A percentile compares a stretch with the other conserved stretches of the same genome.
Conservation (phyloP, 139 green algal genomes). For the Chlamydomonas incerta region DNA sequence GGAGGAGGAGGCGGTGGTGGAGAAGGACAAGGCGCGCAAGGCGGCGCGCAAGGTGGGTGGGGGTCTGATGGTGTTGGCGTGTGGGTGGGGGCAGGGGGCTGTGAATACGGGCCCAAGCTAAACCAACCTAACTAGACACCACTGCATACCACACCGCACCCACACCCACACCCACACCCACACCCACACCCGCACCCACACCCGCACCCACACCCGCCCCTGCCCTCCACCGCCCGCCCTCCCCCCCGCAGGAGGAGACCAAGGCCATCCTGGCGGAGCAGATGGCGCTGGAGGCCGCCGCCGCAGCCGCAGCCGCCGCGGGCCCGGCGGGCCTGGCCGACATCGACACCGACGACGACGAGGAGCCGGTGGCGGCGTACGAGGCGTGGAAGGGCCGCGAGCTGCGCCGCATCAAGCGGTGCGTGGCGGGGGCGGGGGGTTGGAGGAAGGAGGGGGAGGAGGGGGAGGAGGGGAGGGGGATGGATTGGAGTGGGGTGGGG, state of each 20-base stretch:
- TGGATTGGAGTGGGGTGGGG: no score
- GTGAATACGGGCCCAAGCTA: no score
- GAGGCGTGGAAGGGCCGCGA: slow-evolving; percentile 89
- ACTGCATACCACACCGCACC: no score
- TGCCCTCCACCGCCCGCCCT: no score
- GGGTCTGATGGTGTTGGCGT: no score
- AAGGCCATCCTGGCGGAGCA: slow-evolving; percentile 57
- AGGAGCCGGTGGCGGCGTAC: slow-evolving; percentile 79
- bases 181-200: no score
- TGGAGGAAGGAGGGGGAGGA: no score
- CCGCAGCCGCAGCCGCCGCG: slow-evolving; percentile 34
- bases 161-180: no score
- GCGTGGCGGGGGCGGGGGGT: neutral
- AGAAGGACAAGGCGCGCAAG: slow-evolving; percentile 53
- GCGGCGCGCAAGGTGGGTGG: slow-evolving; percentile 61
- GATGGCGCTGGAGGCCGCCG: slow-evolving; percentile 51
- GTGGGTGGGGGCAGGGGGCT: no score
- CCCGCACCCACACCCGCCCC: no score
- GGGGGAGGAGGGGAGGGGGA: no score
- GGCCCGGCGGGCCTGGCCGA: slow-evolving; percentile 61
- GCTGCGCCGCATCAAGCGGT: slow-evolving; percentile 78
- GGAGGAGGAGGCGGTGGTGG: slow-evolving; percentile 67
- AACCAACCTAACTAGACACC: no score
- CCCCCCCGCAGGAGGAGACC: slow-evolving; percentile 30
- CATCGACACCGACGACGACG: slow-evolving; percentile 90